These are phyloP conservation scores for Lathyrus aphaca DNA, from an alignment of 306 rosid genomes.

Conservation along the genomic window DNA sequence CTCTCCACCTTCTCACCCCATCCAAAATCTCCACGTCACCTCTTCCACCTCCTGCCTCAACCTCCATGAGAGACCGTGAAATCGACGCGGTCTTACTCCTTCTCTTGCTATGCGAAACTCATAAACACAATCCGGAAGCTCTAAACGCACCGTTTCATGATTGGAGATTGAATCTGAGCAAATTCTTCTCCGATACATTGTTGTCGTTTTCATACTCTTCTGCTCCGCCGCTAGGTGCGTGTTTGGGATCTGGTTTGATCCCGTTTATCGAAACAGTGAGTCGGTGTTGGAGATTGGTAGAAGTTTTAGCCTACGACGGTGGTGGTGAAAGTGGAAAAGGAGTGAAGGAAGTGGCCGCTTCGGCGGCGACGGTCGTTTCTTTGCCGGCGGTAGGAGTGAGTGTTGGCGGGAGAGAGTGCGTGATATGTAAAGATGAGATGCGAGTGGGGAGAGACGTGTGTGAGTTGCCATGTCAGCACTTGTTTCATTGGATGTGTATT, in stretches of 20 bases:
- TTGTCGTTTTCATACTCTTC: conserved; percentile 41
- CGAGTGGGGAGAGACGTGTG: conserved; percentile 70
- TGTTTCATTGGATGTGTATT: conserved; percentile 87
- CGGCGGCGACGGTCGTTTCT: conserved; percentile 55
- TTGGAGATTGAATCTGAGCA: conserved; percentile 59
- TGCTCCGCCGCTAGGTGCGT: conserved; percentile 45
- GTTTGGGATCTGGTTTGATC: conserved; percentile 46
- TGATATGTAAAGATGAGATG: conserved; percentile 86
- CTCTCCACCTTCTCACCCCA: conserved; percentile 68
- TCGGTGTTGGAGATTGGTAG: conserved; percentile 67
- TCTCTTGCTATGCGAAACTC: conserved; percentile 76
- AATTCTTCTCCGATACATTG: conserved; percentile 39
- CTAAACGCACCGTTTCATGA: conserved; percentile 44
- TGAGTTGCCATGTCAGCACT: conserved; percentile 77
- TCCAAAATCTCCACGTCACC: background rate
- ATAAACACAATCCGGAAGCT: conserved; percentile 59
- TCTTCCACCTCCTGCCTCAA: conserved; percentile 31
- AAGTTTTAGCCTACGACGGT: conserved; percentile 32
- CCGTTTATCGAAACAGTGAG: conserved; percentile 61
- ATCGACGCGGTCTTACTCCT: conserved; percentile 71
- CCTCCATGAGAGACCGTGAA: conserved; percentile 49
- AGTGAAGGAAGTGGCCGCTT: conserved; percentile 57
- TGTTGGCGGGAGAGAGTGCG: conserved; percentile 65
- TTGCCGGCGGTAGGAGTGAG: conserved; percentile 61
- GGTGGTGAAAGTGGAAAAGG: conserved; percentile 26